Conservation (phyloP, 306 rosid species). For the Morella rubra region DNA sequence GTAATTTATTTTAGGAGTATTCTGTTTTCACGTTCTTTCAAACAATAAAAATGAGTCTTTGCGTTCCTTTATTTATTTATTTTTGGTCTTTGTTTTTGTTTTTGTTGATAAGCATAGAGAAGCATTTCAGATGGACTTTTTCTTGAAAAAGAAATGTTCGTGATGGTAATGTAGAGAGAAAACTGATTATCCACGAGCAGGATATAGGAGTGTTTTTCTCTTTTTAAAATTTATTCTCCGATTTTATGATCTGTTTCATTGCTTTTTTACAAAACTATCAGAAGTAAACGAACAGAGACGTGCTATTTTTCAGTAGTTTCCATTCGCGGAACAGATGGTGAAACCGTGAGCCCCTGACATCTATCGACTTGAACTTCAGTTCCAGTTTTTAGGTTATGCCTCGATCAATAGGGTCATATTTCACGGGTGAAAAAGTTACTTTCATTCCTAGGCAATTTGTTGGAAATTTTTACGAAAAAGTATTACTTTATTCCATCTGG, state of each 20-base stretch:
- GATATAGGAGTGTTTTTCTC: neutral
- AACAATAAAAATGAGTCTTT: constrained; percentile 4
- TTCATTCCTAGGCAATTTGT: neutral
- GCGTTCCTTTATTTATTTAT: neutral
- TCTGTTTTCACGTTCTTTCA: neutral
- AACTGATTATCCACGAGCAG: neutral
- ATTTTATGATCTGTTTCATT: neutral
- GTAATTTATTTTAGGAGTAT: constrained; percentile 22
- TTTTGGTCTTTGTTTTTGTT: neutral
- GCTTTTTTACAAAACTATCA: neutral
- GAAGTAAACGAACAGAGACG: neutral
- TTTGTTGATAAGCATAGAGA: neutral
- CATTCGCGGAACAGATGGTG: neutral
- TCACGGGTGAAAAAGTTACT: neutral
- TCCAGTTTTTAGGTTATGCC: neutral
- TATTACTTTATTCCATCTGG: neutral
- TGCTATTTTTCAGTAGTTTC: neutral
- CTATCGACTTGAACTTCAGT: neutral
- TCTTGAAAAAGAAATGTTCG: neutral
- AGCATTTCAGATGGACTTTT: constrained; percentile 6
- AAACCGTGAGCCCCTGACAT: constrained; percentile 9
- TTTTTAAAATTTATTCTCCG: neutral
- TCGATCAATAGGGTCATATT: neutral
- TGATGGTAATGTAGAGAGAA: neutral
- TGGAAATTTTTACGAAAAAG: neutral